Evolutionary conservation across 2,329 filamentous ascomycete species (phyloP).

Genomic region (Lasiodiplodia sp.): DNA sequence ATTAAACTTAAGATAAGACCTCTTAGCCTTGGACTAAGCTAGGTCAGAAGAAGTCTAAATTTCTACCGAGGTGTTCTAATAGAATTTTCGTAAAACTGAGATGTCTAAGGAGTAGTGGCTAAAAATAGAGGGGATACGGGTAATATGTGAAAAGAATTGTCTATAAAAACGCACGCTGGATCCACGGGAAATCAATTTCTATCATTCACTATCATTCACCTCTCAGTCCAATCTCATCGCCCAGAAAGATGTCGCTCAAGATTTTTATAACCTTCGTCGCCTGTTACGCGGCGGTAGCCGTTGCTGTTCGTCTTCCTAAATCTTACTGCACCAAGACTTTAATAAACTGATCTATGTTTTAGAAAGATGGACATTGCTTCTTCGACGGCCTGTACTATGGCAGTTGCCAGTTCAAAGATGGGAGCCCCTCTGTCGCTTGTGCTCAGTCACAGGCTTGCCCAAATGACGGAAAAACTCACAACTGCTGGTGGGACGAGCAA

Average conservation of each 20-base stretch:
- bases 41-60: too few relatives aligned
- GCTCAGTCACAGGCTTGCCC: neutral
- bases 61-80: too few relatives aligned
- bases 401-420: constrained; percentile 8
- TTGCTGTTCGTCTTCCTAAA: constrained; percentile 6
- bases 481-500: neutral
- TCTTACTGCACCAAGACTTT: neutral
- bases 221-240: neutral
- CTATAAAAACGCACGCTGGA: constrained; percentile 1
- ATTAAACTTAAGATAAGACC: too few relatives aligned
- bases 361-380: constrained; percentile 4
- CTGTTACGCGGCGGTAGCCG: constrained; percentile 1
- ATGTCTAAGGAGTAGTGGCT: too few relatives aligned
- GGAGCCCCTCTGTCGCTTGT: neutral
- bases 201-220: neutral
- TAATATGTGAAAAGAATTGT: neutral
- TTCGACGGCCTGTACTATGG: constrained; percentile 6
- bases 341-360: neutral
- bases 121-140: neutral
- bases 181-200: neutral
- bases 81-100: too few relatives aligned
- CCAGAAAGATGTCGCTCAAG: neutral
- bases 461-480: neutral
- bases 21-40: too few relatives aligned
- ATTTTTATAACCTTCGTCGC: constrained; percentile 2